Evolutionary conservation across 495 filamentous ascomycete genomes (phyloP), one percentile per base, ranked within the genome.

Genomic region (Saxophila tyrrhenica): DNA sequence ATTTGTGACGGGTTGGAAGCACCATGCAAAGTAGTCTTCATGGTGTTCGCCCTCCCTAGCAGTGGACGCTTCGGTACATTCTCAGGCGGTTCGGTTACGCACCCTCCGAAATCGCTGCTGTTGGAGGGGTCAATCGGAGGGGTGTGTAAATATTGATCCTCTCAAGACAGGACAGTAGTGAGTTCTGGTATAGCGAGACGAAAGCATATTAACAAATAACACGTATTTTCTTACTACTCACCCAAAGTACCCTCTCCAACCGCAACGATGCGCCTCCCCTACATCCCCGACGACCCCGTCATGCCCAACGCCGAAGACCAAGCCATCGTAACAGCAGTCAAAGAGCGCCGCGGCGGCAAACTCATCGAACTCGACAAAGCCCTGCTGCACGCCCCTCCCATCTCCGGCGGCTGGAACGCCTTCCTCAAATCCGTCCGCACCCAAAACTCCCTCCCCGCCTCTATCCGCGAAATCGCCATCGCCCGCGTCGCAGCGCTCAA

Each of bases 371-470:
- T 89, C 11, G 87, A 92, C 68, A 79, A 82, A 3, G 70, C 86
- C 0, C 78, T 91, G 8, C 72, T 91, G 2, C 86, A 91, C 70
- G 76, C 81, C 8, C 85, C 81, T 24, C 70, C 80, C 1, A 72
- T 91, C 0, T 80, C 87, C 1, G 78, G 87, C 62, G 87, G 87
- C 1, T 92, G 85, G 62, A 90, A 89, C 70, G 70, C 78, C 29
- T 89, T 92, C 68, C 73, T 90, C 16, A 81, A 81, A 39, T 81
- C 86, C 39, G 76, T 92, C 29, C 79, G 87, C 57, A 86, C 81
- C 11, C 69, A 74, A 56, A 86, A 83, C 3, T 69, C 69, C 21
- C 68, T 89, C 1, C 62, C 76, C 0, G 75, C 75, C 3, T 73
- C 80, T 43, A 62, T 85, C 35, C 77, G 82, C 19, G 87, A 92